These are phyloP conservation scores for Pseudonitzschia delicatissima DNA, from an alignment of 108 stramenopile species.

Conservation along the genomic window DNA sequence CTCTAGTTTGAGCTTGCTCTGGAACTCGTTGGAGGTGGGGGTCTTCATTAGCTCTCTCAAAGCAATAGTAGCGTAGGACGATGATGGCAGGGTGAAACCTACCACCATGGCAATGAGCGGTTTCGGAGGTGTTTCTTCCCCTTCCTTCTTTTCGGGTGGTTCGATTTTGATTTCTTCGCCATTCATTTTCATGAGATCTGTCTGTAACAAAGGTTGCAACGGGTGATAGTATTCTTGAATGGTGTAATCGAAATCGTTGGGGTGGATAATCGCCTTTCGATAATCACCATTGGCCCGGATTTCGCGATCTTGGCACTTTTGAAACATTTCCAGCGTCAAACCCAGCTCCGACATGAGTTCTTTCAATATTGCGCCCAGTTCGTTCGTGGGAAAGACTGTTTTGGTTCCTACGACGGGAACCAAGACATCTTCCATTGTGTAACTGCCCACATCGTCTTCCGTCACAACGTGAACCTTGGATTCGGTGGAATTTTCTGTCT, in stretches of 20 bases:
- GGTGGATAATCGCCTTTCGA: slow-evolving; percentile 72
- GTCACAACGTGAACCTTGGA: slow-evolving; percentile 39
- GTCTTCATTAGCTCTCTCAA: slow-evolving; percentile 82
- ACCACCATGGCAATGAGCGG: slow-evolving; percentile 77
- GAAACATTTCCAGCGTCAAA: slow-evolving; percentile 41
- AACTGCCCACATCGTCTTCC: slow-evolving; percentile 61
- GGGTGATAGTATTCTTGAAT: slow-evolving; percentile 71
- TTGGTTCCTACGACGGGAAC: slow-evolving; percentile 80
- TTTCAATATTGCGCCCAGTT: slow-evolving; percentile 44
- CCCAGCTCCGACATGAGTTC: slow-evolving; percentile 53
- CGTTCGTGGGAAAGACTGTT: slow-evolving; percentile 55
- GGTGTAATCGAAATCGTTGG: slow-evolving; percentile 62
- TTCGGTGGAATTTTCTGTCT: slow-evolving; percentile 30
- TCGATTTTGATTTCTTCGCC: slow-evolving; percentile 30
- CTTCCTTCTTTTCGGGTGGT: slow-evolving; percentile 11
- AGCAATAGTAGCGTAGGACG: slow-evolving; percentile 88
- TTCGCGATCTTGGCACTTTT: slow-evolving; percentile 44
- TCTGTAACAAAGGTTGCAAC: slow-evolving; percentile 72
- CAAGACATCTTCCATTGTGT: slow-evolving; percentile 77
- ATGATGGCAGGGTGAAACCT: slow-evolving; percentile 86
- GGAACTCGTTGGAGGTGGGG: slow-evolving; percentile 82
- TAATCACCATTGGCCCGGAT: slow-evolving; percentile 68
- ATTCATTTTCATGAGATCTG: slow-evolving; percentile 76
- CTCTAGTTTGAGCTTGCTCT: slow-evolving; percentile 58
- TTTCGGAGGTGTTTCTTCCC: too few relatives aligned